Base-by-base conservation (phyloP, 345 rosid species). In the Dipteronia dyeriana region DNA sequence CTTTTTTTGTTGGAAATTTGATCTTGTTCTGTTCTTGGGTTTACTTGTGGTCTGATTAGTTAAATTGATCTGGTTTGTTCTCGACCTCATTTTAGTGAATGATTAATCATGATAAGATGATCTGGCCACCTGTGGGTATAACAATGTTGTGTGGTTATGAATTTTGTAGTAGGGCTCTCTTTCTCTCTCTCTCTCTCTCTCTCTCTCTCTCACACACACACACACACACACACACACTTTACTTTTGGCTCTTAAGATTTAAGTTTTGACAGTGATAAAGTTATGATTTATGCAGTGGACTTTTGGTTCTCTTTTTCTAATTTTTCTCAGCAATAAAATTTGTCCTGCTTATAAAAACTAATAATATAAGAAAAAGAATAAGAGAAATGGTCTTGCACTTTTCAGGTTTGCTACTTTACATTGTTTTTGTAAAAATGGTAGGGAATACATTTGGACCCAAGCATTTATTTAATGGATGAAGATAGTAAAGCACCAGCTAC, bases 361-460 rank as follows among this genome's bases (percentile, higher is more conserved):
- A 41, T 41, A 41, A 41, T 41, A 41, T 8, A 41, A 41, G 45
- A 41, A 41, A 41, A 45, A 45, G 12, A 45, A 45, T 45, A 13
- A 53, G n/a, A 53, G n/a, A 2, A 59, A 17, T 41, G 5, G 34
- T 75, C 25, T 68, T 66, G 67, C 75, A 10, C 45, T 61, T 76
- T 59, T 64, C 26, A 71, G 53, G 69, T 76, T 54, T 41, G 38
- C 57, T 80, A 29, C 61, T 77, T 66, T 62, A 20, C 70, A 54
- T 75, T 65, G 47, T 56, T 71, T 85, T 73, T 31, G 0, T 31
- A 69, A 75, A 80, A 57, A 75, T 83, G 72, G 41, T 82, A 97
- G 99, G 99, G 99, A 67, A 85, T 91, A 83, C 98, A 97, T 91
- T 84, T 97, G 85, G 98, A 97, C 77, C 99, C 98, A 76, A 97